Conservation (phyloP, 2,329 filamentous ascomycete species). For the Exophiala spinifera region DNA sequence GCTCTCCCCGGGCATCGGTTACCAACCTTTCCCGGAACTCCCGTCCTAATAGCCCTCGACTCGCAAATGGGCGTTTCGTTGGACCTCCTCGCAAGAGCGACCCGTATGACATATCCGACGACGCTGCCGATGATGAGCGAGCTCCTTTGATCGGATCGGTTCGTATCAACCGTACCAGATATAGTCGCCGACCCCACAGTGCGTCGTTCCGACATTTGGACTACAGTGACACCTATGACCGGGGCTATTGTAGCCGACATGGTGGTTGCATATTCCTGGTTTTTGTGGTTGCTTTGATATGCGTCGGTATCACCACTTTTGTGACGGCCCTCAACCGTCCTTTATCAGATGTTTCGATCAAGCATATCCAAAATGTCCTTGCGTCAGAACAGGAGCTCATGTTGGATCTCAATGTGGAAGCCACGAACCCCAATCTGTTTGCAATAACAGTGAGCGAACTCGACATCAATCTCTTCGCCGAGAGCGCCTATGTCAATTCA, state of each 20-base stretch:
- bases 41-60: slow-evolving; percentile 68
- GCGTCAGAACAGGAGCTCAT: slow-evolving; percentile 94
- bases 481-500: slow-evolving; percentile 79
- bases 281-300: slow-evolving; percentile 73
- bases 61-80: slow-evolving; percentile 47
- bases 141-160: slow-evolving; percentile 72
- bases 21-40: slow-evolving; percentile 52
- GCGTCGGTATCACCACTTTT: slow-evolving; percentile 82
- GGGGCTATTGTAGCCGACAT: slow-evolving; percentile 67
- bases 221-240: slow-evolving; percentile 63
- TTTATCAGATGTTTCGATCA: slow-evolving; percentile 71
- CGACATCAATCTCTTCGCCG: slow-evolving; percentile 90
- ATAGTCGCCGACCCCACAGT: slow-evolving; percentile 53
- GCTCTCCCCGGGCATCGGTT: slow-evolving; percentile 54
- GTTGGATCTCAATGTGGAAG: slow-evolving; percentile 83
- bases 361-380: slow-evolving; percentile 82
- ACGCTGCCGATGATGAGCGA: slow-evolving; percentile 79
- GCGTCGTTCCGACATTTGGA: slow-evolving; percentile 68
- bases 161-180: slow-evolving; percentile 60
- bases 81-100: slow-evolving; percentile 56
- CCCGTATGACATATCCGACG: slow-evolving; percentile 77
- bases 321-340: slow-evolving; percentile 90
- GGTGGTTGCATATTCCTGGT: slow-evolving; percentile 85
- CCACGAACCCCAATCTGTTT: slow-evolving; percentile 89
- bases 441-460: slow-evolving; percentile 80